Evolutionary conservation across 306 rosid genomes (phyloP).

Genomic region (Lathyrus oleraceus): DNA sequence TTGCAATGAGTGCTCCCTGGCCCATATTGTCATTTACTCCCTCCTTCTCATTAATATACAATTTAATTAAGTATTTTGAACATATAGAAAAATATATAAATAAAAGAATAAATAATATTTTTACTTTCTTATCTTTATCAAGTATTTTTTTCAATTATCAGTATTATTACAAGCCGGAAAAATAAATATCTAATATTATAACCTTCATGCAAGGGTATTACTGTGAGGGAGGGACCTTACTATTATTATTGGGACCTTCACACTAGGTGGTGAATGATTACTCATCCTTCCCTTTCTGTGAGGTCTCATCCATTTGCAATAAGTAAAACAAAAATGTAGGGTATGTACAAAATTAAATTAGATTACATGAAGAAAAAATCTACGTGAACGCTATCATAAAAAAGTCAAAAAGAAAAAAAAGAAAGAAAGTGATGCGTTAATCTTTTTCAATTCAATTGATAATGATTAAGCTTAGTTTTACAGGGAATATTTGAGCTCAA

Average conservation of each 20-base stretch:
- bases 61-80: too few relatives aligned
- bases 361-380: background rate
- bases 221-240: constrained; percentile 19
- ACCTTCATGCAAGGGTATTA: constrained; percentile 41
- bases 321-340: background rate
- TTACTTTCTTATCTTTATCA: too few relatives aligned
- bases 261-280: constrained; percentile 33
- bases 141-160: too few relatives aligned
- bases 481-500: too few relatives aligned
- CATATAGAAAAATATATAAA: too few relatives aligned
- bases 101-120: too few relatives aligned
- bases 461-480: background rate
- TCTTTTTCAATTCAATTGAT: background rate
- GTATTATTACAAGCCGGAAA: too few relatives aligned
- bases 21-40: background rate
- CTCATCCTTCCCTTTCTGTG: background rate
- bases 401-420: too few relatives aligned
- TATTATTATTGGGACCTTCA: constrained; percentile 19
- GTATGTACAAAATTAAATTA: too few relatives aligned
- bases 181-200: background rate
- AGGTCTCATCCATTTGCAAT: constrained; percentile 1
- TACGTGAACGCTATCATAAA: background rate
- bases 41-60: too few relatives aligned
- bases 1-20: background rate
- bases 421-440: background rate